Conservation (phyloP, 495 filamentous ascomycete species). For the Penicillium salamii region DNA sequence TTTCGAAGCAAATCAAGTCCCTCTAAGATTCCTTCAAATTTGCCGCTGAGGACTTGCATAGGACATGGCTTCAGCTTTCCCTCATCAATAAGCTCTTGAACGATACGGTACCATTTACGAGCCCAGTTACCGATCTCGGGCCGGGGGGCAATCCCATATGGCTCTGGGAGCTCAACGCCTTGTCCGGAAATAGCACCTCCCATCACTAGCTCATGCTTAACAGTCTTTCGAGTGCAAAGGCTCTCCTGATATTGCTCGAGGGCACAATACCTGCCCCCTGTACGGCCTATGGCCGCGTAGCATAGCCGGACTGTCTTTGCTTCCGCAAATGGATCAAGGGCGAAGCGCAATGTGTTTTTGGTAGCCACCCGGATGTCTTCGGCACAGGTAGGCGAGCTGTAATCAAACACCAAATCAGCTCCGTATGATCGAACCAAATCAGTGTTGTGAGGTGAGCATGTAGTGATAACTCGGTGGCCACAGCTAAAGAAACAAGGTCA, state of each 20-base stretch:
- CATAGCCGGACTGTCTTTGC: slow-evolving; percentile 35
- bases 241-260: slow-evolving; percentile 34
- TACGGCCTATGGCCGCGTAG: slow-evolving; percentile 36
- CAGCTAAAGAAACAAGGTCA: too few relatives aligned
- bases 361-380: slow-evolving; percentile 41
- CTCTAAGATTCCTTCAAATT: slow-evolving; percentile 26
- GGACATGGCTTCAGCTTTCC: slow-evolving; percentile 23
- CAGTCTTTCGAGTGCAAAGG: slow-evolving; percentile 20
- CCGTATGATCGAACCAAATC: slow-evolving; percentile 50
- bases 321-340: slow-evolving; percentile 41
- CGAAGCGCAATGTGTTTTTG: slow-evolving; percentile 33
- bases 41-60: slow-evolving; percentile 14
- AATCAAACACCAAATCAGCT: slow-evolving; percentile 54
- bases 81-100: slow-evolving; percentile 20
- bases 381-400: slow-evolving; percentile 39
- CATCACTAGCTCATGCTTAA: slow-evolving; percentile 30
- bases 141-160: slow-evolving; percentile 21
- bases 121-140: slow-evolving; percentile 23
- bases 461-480: slow-evolving; percentile 47
- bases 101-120: slow-evolving; percentile 14
- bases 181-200: slow-evolving; percentile 25
- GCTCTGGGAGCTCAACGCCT: slow-evolving; percentile 28
- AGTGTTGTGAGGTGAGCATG: slow-evolving; percentile 56
- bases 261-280: slow-evolving; percentile 41
- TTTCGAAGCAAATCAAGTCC: slow-evolving; percentile 24